Evolutionary conservation across 1,139 yeast species (phyloP).

Genomic region (Saccharomyces hybrid): DNA sequence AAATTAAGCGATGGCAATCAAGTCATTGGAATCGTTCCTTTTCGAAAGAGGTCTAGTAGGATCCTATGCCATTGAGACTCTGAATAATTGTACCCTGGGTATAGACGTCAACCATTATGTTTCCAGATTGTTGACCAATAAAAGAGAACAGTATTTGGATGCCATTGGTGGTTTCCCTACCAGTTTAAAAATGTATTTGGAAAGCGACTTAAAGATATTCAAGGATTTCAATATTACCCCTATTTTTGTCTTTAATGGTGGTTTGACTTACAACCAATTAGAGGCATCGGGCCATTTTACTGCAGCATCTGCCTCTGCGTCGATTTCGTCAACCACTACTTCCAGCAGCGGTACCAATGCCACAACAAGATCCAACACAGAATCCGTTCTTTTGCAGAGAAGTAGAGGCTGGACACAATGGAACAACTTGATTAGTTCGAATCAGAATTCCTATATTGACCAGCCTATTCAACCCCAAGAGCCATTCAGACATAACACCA

Average conservation of each 20-base stretch:
- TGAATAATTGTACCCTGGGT: constrained; percentile 67
- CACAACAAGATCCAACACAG: constrained; percentile 16
- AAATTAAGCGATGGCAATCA: constrained; percentile 36
- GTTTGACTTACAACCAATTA: constrained; percentile 31
- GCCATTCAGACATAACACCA: constrained; percentile 30
- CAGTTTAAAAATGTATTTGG: constrained; percentile 50
- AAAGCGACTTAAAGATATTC: constrained; percentile 56
- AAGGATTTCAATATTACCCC: constrained; percentile 62
- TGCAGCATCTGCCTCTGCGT: constrained; percentile 16
- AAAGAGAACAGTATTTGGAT: constrained; percentile 63
- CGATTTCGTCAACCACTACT: constrained; percentile 5
- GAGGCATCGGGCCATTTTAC: constrained; percentile 20
- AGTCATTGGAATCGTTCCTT: constrained; percentile 61
- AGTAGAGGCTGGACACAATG: constrained; percentile 34
- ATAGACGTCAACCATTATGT: constrained; percentile 80
- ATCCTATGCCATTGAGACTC: constrained; percentile 55
- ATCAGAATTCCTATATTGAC: constrained; percentile 33
- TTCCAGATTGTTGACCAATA: constrained; percentile 51
- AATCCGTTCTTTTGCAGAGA: constrained; percentile 26
- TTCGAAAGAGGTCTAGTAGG: constrained; percentile 63
- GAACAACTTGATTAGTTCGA: constrained; percentile 22
- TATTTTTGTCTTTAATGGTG: constrained; percentile 64
- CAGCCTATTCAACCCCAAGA: constrained; percentile 32
- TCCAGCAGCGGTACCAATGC: constrained; percentile 7
- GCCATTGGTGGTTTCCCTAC: constrained; percentile 83